These are phyloP conservation scores for Hypoxylon rubiginosum DNA, from an alignment of 2,329 filamentous ascomycete species.

Conservation along the genomic window DNA sequence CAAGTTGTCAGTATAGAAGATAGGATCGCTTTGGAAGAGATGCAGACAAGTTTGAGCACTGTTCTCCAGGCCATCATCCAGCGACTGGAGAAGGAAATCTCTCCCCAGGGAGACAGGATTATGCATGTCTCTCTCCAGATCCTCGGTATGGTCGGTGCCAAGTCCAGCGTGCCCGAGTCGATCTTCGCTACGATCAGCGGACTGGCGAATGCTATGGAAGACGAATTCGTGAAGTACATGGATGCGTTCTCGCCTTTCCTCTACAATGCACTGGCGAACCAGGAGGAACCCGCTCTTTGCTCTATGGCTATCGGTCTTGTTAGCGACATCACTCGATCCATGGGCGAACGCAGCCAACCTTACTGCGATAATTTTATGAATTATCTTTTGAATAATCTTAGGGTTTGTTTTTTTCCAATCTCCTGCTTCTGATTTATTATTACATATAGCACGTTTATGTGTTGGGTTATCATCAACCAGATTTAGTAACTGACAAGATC, in stretches of 20 bases:
- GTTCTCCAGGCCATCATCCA: conserved; percentile 93
- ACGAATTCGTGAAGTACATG: conserved; percentile 98
- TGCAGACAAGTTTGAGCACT: conserved; percentile 94
- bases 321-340: conserved; percentile 92
- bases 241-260: conserved; percentile 92
- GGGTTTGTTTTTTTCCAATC: conserved; percentile 65
- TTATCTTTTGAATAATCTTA: conserved; percentile 90
- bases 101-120: conserved; percentile 90
- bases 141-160: conserved; percentile 80
- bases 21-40: conserved; percentile 94
- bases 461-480: conserved; percentile 1
- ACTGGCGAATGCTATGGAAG: conserved; percentile 91
- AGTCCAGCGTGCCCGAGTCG: conserved; percentile 94
- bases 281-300: conserved; percentile 94
- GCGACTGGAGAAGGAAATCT: conserved; percentile 90
- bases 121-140: conserved; percentile 91
- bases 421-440: not conserved
- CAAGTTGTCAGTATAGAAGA: conserved; percentile 98
- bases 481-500: conserved; percentile 51
- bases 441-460: conserved; percentile 4
- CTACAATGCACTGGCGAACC: conserved; percentile 93
- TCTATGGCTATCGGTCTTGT: conserved; percentile 98
- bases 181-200: conserved; percentile 93
- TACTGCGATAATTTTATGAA: conserved; percentile 99
- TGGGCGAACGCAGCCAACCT: conserved; percentile 90